Percentiles rank a stretch among this genome's conserved stretches.
Conservation (phyloP, 2,329 filamentous ascomycete species). For the Pseudogymnoascus sp. region DNA sequence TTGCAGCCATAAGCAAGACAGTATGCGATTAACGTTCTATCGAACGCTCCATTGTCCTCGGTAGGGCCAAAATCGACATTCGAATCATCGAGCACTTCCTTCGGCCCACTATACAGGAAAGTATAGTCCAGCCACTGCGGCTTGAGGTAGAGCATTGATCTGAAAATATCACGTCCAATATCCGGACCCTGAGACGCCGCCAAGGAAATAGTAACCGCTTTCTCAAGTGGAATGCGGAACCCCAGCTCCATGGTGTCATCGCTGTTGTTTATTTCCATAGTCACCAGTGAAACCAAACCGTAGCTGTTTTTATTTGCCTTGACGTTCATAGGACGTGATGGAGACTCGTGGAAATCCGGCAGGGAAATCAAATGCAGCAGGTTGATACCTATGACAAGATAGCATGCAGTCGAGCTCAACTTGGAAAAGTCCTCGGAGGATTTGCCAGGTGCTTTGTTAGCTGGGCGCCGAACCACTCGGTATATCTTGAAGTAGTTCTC, state of each 20-base stretch:
- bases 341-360: conserved; percentile 44
- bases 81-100: conserved; percentile 41
- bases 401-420: conserved; percentile 54
- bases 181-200: conserved; percentile 56
- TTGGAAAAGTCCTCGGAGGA: conserved; percentile 59
- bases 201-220: conserved; percentile 46
- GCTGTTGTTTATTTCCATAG: conserved; percentile 47
- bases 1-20: conserved; percentile 58
- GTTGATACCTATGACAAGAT: conserved; percentile 60
- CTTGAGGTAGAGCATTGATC: conserved; percentile 52
- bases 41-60: conserved; percentile 53
- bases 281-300: conserved; percentile 54
- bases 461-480: conserved; percentile 56
- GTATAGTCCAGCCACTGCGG: conserved; percentile 57
- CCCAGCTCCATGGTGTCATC: conserved; percentile 60
- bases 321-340: conserved; percentile 34
- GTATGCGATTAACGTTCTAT: conserved; percentile 60
- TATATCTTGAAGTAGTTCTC: conserved; percentile 59
- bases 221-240: conserved; percentile 50
- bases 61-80: conserved; percentile 32
- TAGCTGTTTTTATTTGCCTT: conserved; percentile 41
- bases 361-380: conserved; percentile 61
- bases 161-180: conserved; percentile 52
- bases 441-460: conserved; percentile 41
- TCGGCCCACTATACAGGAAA: conserved; percentile 52